Base-by-base conservation (phyloP, 176 grass and related monocot genomes). In the Cenchrus fungigraminus region DNA sequence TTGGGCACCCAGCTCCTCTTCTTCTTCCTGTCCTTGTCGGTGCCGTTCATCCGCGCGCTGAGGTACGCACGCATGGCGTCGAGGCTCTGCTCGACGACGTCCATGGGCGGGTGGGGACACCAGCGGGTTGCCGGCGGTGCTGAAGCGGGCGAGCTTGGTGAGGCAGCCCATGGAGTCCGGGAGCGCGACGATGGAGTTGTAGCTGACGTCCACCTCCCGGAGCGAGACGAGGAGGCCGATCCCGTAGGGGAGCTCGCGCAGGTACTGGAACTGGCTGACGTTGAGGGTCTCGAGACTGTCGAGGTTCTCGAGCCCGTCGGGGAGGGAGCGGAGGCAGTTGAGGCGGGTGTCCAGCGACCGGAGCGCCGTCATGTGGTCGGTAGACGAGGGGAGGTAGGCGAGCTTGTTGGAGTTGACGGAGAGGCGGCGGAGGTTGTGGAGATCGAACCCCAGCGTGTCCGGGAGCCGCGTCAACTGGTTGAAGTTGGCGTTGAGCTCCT, bases 401-500 rank as follows among this genome's bases (percentile, higher is more conserved):
- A 99, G 90, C 84, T 94, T 97, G 82, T 99, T 99, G 58, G 94
- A 94, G 84, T 99, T 92, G n/a, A 97, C 90, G 4, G 81, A 97
- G 20, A 99, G 88, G 63, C 85, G 89, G 44, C 78, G 91, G 37
- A 99, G 72, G 78, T 85, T 87, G 52, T 91, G 71, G n/a, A 99
- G 91, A 84, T 99, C 97, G 61, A 92, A 99, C 28, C 97, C 97
- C 37, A 99, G 93, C 17, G 92, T 99, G 66, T 95, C 94, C n/a
- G 97, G 97, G 64, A 99, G 91, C 68, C 51, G 61, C 0, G 86
- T 87, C 72, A 99, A 86, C 77, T 97, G 85, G 92, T 99, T 99
- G 88, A 97, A 99, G 85, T 95, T 99, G 79, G 91, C 94, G 90
- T 94, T 90, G 77, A 99, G 81, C 81, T 99, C 97, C 56, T 97